Conservation (phyloP, 768 basidiomycete genomes). For the Macrolepiota fuliginosa region DNA sequence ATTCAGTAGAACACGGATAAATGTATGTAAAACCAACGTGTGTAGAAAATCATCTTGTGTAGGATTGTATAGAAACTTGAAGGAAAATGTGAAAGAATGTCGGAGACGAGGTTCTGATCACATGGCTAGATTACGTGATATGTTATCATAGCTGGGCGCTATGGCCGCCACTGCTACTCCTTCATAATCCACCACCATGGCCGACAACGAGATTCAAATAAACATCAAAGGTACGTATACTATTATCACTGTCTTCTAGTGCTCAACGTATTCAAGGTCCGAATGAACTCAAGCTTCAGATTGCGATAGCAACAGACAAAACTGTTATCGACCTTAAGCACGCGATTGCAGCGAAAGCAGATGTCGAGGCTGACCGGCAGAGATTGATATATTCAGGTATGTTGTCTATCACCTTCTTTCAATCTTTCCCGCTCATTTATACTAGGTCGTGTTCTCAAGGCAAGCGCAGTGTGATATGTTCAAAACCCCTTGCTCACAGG, state of each 20-base stretch:
- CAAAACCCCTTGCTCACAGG: background rate
- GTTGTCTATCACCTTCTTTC: constrained; percentile 17
- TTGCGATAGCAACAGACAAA: constrained; percentile 78
- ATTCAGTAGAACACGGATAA: no score
- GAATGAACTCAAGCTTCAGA: constrained; percentile 89
- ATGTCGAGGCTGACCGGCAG: constrained; percentile 85
- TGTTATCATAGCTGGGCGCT: background rate
- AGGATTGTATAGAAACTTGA: no score
- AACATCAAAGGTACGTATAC: constrained; percentile 60
- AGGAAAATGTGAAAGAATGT: no score
- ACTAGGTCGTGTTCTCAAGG: constrained; percentile 73
- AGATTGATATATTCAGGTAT: constrained; percentile 89
- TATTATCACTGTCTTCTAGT: no score
- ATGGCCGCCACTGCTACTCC: background rate
- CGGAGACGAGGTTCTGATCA: background rate
- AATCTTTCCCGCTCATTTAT: background rate
- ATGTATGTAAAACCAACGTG: no score
- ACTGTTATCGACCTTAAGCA: constrained; percentile 90
- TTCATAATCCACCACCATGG: constrained; percentile 37
- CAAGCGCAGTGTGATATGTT: constrained; percentile 22
- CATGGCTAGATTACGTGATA: constrained; percentile 3
- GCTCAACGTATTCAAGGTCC: constrained; percentile 51
- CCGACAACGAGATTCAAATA: constrained; percentile 58
- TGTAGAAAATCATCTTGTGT: no score
- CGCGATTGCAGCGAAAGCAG: constrained; percentile 80